Evolutionary conservation across 106 monocot genomes (phyloP), one percentile per base, ranked within the genome.

Genomic region (Hemerocallis citrina): DNA sequence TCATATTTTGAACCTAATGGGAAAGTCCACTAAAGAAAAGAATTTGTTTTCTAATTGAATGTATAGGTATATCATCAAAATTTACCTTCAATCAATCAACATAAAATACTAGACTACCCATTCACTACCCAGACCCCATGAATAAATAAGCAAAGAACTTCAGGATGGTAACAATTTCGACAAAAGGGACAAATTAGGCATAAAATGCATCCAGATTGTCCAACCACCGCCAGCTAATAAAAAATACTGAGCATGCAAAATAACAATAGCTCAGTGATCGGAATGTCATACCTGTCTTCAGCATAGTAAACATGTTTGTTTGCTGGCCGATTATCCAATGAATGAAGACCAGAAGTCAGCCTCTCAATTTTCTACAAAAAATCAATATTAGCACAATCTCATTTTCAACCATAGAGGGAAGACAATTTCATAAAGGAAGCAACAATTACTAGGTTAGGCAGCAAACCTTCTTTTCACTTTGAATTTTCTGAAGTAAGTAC

Each of bases 281-380:
- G 22, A 30, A 54, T 54, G 7, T 24, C 27, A 28, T 50, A 98
- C 91, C 96, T 91, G 70, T 98, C 84, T 67, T 88, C 96, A 43
- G 84, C 91, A 88, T 72, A 98, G 70, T 79, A 98, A 35, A 91
- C 63, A 70, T 82, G 91, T 41, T 85, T 91, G 51, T 81, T 91
- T 59, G 51, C 57, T 46, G 69, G 73, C 24, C 72, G 60, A 48
- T 67, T 74, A 70, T 88, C 81, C 61, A 91, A 29, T 59, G 52
- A 55, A 77, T 98, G 96, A 19, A 96, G 85, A 10, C 34, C 32
- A 57, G 87, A 84, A 60, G 52, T 82, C 31, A 98, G 60, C 61
- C 57, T 87, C 59, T 85, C 90, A 65, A 91, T 75, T 91, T 98
- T 98, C 96, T 98, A 64, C 66, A 70, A 14, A 0, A 70, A 35